A percentile compares a stretch with the other conserved stretches of the same genome.
Evolutionary conservation across 2,329 filamentous ascomycete genomes (phyloP).

Genomic region (Fusarium sp.): DNA sequence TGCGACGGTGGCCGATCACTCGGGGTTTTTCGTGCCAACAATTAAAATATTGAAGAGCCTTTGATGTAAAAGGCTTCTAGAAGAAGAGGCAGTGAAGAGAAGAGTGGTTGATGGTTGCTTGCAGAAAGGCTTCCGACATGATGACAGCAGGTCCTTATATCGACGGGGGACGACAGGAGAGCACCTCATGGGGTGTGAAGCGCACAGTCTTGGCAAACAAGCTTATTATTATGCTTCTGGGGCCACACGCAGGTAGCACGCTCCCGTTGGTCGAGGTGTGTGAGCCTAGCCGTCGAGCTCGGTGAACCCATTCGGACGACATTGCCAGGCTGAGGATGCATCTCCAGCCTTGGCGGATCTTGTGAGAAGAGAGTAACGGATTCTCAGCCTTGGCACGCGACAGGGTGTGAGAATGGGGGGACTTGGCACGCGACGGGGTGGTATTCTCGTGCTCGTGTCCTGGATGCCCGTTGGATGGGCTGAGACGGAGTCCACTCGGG

Average conservation of each 20-base stretch:
- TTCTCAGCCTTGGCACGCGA: slow-evolving; percentile 9
- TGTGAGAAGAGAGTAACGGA: background rate
- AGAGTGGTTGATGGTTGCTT: slow-evolving; percentile 16
- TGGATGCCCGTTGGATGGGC: slow-evolving; percentile 34
- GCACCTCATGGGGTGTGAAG: slow-evolving; percentile 22
- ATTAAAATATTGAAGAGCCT: background rate
- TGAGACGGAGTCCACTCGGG: background rate
- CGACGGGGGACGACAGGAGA: slow-evolving; percentile 1
- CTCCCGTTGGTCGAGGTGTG: background rate
- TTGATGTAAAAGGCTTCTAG: slow-evolving; percentile 13
- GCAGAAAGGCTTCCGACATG: slow-evolving; percentile 2
- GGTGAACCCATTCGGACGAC: slow-evolving; percentile 31
- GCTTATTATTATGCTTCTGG: slow-evolving; percentile 44
- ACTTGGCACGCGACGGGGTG: slow-evolving; percentile 31
- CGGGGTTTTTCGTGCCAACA: background rate
- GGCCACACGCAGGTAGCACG: slow-evolving; percentile 12
- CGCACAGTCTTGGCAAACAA: slow-evolving; percentile 41
- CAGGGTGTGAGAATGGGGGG: background rate
- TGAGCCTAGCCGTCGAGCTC: slow-evolving; percentile 4
- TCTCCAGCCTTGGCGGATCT: slow-evolving; percentile 23
- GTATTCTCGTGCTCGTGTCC: slow-evolving; percentile 26
- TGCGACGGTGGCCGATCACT: slow-evolving; percentile 13
- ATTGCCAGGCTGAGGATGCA: slow-evolving; percentile 12
- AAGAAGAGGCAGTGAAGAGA: slow-evolving; percentile 17
- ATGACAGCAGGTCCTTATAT: slow-evolving; percentile 37